Evolutionary conservation across 768 basidiomycete genomes (phyloP).

Genomic region (Pleurotus pulmonarius): DNA sequence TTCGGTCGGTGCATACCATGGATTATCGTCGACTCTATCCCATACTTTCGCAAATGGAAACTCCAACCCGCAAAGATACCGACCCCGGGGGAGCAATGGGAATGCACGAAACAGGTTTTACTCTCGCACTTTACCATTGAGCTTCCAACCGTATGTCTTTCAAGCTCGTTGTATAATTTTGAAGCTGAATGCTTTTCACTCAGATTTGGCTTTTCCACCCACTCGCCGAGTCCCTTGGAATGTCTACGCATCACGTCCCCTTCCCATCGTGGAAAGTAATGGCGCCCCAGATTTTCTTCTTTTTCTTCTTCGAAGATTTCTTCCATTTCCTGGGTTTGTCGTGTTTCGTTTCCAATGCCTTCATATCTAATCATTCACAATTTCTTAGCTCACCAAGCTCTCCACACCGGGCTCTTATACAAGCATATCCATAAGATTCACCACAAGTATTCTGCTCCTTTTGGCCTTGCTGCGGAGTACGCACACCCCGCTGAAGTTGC

Average conservation of each 20-base stretch:
- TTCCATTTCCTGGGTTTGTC: slow-evolving; percentile 84
- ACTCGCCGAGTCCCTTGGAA: slow-evolving; percentile 80
- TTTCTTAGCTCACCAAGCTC: slow-evolving; percentile 73
- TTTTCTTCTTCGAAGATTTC: slow-evolving; percentile 95
- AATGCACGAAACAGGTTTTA: slow-evolving; percentile 91
- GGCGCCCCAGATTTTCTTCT: slow-evolving; percentile 74
- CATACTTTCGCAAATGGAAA: slow-evolving; percentile 94
- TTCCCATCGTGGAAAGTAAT: slow-evolving; percentile 74
- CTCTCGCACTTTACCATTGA: slow-evolving; percentile 96
- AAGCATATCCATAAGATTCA: slow-evolving; percentile 96
- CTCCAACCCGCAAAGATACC: slow-evolving; percentile 86
- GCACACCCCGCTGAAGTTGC: slow-evolving; percentile 96
- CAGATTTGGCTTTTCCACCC: slow-evolving; percentile 94
- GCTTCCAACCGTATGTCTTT: slow-evolving; percentile 70
- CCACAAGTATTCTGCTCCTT: slow-evolving; percentile 96
- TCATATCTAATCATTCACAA: background rate
- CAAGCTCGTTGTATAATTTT: background rate
- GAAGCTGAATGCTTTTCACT: background rate
- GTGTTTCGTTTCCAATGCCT: background rate
- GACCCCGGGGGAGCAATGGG: slow-evolving; percentile 82
- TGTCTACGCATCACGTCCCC: slow-evolving; percentile 91
- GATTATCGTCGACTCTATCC: slow-evolving; percentile 93
- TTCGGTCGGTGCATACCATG: slow-evolving; percentile 94
- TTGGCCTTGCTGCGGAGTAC: slow-evolving; percentile 96
- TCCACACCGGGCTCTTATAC: slow-evolving; percentile 83